Base-by-base conservation (phyloP, 2,329 filamentous ascomycete genomes). In the Hypoxylon sp. region DNA sequence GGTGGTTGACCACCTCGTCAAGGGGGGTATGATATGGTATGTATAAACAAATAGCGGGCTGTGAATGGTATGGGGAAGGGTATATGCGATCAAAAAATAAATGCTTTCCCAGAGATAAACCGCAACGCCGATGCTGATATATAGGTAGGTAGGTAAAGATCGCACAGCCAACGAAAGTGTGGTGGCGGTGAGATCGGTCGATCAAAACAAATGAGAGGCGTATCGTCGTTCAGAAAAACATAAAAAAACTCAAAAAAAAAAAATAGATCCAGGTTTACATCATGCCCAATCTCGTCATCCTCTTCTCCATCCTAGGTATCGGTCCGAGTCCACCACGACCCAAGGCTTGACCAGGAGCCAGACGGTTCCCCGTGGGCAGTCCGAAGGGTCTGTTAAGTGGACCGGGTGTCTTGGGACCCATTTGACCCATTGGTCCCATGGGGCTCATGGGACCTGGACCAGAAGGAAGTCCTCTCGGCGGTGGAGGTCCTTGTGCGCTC, bases 261-360 rank as follows among this genome's bases (percentile, higher is more conserved):
- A 44, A 13, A 54, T 48, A 37, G 8, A 50, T 40, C 20, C 17
- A 17, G n/a, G 37, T 56, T 72, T 66, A 78, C 72, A 89, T 87
- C 84, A 88, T 88, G 65, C 87, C 87, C 58, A 89, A 76, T 68
- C 88, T 83, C 66, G 88, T 90, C 83, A 86, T 88, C 71, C 88
- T 84, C 82, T 89, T 89, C 81, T 89, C 87, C 86, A 89, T 88
- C 70, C 81, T 82, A 55, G 85, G 83, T 74, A 81, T 81, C 8
- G 73, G 69, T 5, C 72, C 66, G 8, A 78, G 75, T 74, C 62
- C 75, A 67, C 72, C 79, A 65, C 70, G 80, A 71, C 74, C 76
- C 35, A 78, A 75, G 20, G 75, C 79, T 61, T 79, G 79, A 4
- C 80, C 81, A 20, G 82, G 81, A 63, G 76, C 74, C 22, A 79